A percentile compares a stretch with the other conserved stretches of the same genome.
These are phyloP conservation scores for Stereum hirsutum DNA, from an alignment of 1,284 basidiomycete genomes.

Conservation along the genomic window DNA sequence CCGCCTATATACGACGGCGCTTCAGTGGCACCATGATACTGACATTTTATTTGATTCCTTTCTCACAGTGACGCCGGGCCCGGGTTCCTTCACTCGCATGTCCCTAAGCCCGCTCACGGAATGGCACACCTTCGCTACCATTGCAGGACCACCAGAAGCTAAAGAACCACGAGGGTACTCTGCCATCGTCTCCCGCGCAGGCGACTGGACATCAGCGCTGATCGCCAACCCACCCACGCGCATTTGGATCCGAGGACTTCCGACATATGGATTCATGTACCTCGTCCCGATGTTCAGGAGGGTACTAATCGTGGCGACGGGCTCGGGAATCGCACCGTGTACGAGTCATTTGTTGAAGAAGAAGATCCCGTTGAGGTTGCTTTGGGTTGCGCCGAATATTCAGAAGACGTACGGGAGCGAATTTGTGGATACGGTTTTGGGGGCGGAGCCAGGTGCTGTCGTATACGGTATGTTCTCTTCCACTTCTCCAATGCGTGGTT, in stretches of 20 bases:
- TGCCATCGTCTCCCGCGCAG: conserved; percentile 45
- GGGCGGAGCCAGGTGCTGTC: conserved; percentile 41
- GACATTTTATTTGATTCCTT: conserved; percentile 5
- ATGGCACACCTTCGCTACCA: conserved; percentile 55
- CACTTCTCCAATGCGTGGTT: not conserved
- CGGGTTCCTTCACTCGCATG: conserved; percentile 47
- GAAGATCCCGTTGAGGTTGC: conserved; percentile 39
- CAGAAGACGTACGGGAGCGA: conserved; percentile 50
- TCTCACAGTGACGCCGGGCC: conserved; percentile 29
- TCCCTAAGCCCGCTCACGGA: conserved; percentile 44
- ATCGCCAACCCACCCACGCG: conserved; percentile 43
- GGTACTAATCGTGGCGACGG: conserved; percentile 51
- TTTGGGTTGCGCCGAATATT: conserved; percentile 54
- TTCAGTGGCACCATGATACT: too few species aligned
- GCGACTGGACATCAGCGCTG: conserved; percentile 49
- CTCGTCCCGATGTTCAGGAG: conserved; percentile 49
- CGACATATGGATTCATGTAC: conserved; percentile 49
- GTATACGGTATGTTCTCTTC: conserved; percentile 37
- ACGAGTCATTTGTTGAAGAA: conserved; percentile 43
- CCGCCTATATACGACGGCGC: too few species aligned
- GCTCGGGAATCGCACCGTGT: conserved; percentile 52
- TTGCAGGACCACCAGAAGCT: conserved; percentile 38
- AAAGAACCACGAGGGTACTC: too few species aligned
- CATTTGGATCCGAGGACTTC: conserved; percentile 49
- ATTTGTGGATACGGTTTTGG: conserved; percentile 43